phyloP scores from a whole-genome alignment of 2,329 filamentous ascomycete genomes.

The Hyphodiscus sp. region DNA sequence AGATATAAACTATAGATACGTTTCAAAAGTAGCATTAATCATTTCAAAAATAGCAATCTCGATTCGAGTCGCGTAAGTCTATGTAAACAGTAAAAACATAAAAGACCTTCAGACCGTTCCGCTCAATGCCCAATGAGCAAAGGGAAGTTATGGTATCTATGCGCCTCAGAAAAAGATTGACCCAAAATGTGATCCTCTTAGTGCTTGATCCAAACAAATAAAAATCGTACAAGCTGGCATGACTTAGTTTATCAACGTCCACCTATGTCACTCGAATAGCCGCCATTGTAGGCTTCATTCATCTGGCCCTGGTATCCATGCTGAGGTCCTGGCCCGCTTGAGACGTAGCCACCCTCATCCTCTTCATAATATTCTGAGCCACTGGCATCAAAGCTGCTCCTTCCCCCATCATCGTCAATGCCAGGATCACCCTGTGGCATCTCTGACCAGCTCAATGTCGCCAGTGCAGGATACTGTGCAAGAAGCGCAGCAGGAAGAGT shows the following conservation, averaged over 20 bases:
- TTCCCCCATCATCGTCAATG: conserved; percentile 68
- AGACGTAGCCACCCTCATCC: conserved; percentile 64
- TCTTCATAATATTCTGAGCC: conserved; percentile 63
- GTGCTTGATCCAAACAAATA: not conserved
- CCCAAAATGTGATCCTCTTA: conserved; percentile 5
- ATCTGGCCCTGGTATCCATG: conserved; percentile 27
- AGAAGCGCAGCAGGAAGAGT: conserved; percentile 80
- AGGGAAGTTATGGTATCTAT: conserved; percentile 26
- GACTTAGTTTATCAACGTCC: conserved; percentile 11
- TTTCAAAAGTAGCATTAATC: not conserved
- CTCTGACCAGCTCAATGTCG: conserved; percentile 78
- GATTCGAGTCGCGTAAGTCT: not conserved
- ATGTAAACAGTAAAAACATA: not conserved
- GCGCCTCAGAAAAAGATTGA: conserved; percentile 16
- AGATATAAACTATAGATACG: not conserved
- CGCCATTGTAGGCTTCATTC: conserved; percentile 25
- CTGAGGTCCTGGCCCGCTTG: conserved; percentile 31
- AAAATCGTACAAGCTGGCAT: conserved; percentile 1
- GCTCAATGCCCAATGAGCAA: conserved; percentile 8
- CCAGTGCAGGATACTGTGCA: conserved; percentile 89
- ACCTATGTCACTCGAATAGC: conserved; percentile 29
- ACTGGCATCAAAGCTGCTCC: conserved; percentile 76
- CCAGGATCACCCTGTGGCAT: conserved; percentile 57
- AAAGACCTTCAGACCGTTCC: not conserved
- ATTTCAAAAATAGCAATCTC: not conserved